A percentile compares a stretch with the other conserved stretches of the same genome.
Conservation (phyloP, 2,329 filamentous ascomycete species). For the Botrytis medusae region DNA sequence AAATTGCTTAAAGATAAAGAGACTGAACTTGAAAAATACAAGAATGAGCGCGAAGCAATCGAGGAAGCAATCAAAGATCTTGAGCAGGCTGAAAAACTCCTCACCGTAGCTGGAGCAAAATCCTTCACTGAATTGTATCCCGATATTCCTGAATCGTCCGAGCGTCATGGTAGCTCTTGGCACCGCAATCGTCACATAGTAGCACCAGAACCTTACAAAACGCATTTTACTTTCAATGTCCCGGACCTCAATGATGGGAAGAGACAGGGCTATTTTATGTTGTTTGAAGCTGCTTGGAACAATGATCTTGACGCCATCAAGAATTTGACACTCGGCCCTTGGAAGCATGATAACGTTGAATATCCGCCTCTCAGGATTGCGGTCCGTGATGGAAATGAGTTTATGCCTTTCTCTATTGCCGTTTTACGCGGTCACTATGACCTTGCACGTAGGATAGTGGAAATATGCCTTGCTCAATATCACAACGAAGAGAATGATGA, state of each 20-base stretch:
- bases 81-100: conserved; percentile 52
- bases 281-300: conserved; percentile 74
- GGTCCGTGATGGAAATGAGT: conserved; percentile 49
- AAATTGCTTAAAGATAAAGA: conserved; percentile 41
- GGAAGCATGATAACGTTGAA: conserved; percentile 49
- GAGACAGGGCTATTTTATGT: conserved; percentile 58
- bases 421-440: conserved; percentile 64
- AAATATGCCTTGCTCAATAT: conserved; percentile 70
- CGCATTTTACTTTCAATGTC: conserved; percentile 28
- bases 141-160: conserved; percentile 39
- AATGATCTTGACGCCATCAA: conserved; percentile 69
- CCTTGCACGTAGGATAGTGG: conserved; percentile 64
- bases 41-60: conserved; percentile 57
- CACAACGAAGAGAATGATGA: conserved; percentile 46
- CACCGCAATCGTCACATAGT: background rate
- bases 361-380: conserved; percentile 64
- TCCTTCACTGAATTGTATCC: conserved; percentile 65
- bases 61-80: conserved; percentile 51
- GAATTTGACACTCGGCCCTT: conserved; percentile 58
- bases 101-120: conserved; percentile 63
- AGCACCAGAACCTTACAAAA: conserved; percentile 27
- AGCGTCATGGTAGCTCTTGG: background rate
- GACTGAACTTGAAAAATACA: conserved; percentile 39
- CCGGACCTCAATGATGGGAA: conserved; percentile 52
- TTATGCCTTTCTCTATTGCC: conserved; percentile 65